Percentiles rank a stretch among this genome's conserved stretches.
Conservation (phyloP, 345 rosid species). For the Fremontodendron californicum region DNA sequence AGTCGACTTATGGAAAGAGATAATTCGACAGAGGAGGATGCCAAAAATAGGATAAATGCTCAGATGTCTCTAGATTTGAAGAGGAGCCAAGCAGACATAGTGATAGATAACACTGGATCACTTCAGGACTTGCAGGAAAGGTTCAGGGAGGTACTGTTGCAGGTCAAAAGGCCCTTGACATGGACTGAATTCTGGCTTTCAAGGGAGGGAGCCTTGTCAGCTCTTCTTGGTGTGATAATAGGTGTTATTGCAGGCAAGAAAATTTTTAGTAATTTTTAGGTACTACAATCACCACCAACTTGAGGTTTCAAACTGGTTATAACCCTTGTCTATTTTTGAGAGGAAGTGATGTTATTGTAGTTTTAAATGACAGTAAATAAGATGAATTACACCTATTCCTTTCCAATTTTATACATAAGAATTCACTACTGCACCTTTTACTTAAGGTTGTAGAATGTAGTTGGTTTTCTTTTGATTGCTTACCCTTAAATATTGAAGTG, state of each 20-base stretch:
- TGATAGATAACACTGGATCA: conserved; percentile 71
- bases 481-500: neutral
- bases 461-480: neutral
- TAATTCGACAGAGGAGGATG: conserved; percentile 56
- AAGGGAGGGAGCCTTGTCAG: conserved; percentile 63
- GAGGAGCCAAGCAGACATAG: conserved; percentile 64
- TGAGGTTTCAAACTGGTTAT: conserved; percentile 4
- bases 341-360: neutral
- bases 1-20: conserved; percentile 73
- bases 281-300: neutral
- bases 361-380: neutral
- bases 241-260: conserved; percentile 50
- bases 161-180: conserved; percentile 63
- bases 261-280: conserved; percentile 16
- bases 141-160: conserved; percentile 45
- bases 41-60: conserved; percentile 70
- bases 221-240: conserved; percentile 36
- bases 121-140: conserved; percentile 60
- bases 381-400: neutral
- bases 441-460: neutral
- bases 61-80: conserved; percentile 79
- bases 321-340: neutral
- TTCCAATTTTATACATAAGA: neutral
- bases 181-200: conserved; percentile 85
- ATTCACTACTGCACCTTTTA: neutral